Percentiles rank a stretch among this genome's conserved stretches.
Evolutionary conservation across 176 grass and related monocot genomes (phyloP).

Genomic region (Oryza brachyantha): DNA sequence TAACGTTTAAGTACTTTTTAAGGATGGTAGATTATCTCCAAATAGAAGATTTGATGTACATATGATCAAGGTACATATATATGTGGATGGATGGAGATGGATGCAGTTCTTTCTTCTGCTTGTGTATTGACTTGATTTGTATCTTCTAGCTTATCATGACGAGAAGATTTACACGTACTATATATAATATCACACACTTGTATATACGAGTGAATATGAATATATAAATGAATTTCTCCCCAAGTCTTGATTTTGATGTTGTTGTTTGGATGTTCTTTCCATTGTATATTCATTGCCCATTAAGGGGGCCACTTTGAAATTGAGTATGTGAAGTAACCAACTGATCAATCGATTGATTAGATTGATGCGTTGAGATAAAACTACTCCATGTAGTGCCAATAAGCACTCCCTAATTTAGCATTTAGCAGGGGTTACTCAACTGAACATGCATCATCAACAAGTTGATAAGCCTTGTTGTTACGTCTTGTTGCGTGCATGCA

Average conservation of each 20-base stretch:
- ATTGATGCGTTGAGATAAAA: background rate
- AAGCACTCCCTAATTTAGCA: conserved; percentile 2
- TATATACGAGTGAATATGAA: conserved; percentile 6
- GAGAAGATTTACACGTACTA: background rate
- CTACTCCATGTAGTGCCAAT: background rate
- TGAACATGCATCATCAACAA: conserved; percentile 8
- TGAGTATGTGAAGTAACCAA: conserved; percentile 8
- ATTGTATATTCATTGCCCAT: background rate
- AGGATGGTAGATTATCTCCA: too few relatives aligned
- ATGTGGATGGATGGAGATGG: background rate
- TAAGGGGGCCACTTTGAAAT: background rate
- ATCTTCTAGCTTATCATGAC: background rate
- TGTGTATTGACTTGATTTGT: conserved; percentile 14
- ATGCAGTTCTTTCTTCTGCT: conserved; percentile 4
- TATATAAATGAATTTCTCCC: background rate
- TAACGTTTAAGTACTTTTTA: too few relatives aligned
- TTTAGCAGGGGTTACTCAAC: conserved; percentile 10
- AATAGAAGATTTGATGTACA: background rate
- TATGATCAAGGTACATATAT: background rate
- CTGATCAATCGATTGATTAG: background rate
- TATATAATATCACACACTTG: background rate
- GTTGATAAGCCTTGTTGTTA: conserved; percentile 6
- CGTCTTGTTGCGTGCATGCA: conserved; percentile 12
- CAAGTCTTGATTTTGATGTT: background rate
- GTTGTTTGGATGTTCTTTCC: background rate